These are phyloP conservation scores for Cinnamomum chago DNA, from an alignment of 164 flowering plant genomes.

Conservation along the genomic window DNA sequence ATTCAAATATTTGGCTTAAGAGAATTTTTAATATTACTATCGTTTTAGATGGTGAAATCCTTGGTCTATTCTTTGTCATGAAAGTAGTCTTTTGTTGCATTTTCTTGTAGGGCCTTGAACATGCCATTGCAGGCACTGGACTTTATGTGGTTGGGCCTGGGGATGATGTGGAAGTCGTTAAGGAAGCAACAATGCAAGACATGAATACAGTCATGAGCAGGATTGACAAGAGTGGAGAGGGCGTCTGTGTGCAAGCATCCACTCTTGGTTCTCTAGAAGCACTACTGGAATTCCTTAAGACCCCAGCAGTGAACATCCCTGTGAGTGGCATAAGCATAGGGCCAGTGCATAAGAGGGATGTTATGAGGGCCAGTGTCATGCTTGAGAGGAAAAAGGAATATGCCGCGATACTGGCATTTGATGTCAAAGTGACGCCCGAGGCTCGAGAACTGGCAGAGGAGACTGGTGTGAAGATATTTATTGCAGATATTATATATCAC, in stretches of 20 bases:
- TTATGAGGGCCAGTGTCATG: conserved; percentile 97
- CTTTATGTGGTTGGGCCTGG: conserved; percentile 82
- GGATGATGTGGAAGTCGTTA: conserved; percentile 82
- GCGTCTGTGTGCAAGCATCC: conserved; percentile 97
- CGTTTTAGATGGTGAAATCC: too few species aligned
- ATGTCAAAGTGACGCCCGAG: conserved; percentile 95
- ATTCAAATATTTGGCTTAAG: too few species aligned
- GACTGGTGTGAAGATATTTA: conserved; percentile 80
- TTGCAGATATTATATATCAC: conserved; percentile 96
- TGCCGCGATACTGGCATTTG: conserved; percentile 94
- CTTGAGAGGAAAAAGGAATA: conserved; percentile 97
- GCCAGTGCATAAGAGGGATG: conserved; percentile 96
- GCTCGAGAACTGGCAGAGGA: conserved; percentile 96
- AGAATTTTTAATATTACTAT: too few species aligned
- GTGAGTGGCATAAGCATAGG: conserved; percentile 95
- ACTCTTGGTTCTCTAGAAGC: conserved; percentile 99
- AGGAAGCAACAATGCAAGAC: conserved; percentile 76
- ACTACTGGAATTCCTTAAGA: conserved; percentile 84
- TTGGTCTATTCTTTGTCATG: too few species aligned
- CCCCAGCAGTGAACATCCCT: conserved; percentile 81
- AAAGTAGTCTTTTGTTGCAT: neutral
- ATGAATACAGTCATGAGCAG: conserved; percentile 82
- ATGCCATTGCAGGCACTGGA: conserved; percentile 93
- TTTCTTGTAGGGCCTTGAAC: conserved; percentile 77
- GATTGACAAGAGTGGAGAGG: conserved; percentile 95